phyloP scores from a whole-genome alignment of 1,139 yeast genomes.

The Sugiyamaella grinbergsii region DNA sequence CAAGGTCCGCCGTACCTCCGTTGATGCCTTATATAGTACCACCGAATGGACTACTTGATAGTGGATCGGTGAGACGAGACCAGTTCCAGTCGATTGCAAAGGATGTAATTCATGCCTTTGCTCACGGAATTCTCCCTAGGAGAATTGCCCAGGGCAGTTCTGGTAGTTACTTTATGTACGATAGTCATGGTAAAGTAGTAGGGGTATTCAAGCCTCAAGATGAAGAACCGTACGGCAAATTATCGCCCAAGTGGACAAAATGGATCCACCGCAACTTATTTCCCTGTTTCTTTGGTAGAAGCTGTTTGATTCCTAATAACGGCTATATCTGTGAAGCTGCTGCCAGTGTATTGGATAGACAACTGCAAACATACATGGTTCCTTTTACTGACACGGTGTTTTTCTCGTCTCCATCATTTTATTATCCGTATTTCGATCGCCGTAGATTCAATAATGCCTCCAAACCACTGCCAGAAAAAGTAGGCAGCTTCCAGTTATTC shows the following conservation, averaged over 20 bases:
- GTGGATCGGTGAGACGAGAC: constrained; percentile 40
- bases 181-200: constrained; percentile 43
- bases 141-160: constrained; percentile 68
- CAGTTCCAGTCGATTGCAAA: constrained; percentile 47
- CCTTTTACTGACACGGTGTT: constrained; percentile 66
- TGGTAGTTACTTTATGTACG: constrained; percentile 66
- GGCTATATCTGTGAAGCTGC: constrained; percentile 77
- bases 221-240: constrained; percentile 80
- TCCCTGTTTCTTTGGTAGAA: constrained; percentile 76
- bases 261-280: constrained; percentile 76
- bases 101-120: constrained; percentile 50
- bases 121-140: constrained; percentile 47
- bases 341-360: constrained; percentile 65
- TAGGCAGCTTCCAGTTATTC: constrained; percentile 71
- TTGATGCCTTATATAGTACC: constrained; percentile 33
- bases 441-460: constrained; percentile 33
- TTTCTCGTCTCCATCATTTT: constrained; percentile 57
- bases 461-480: constrained; percentile 49
- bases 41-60: constrained; percentile 38
- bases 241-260: constrained; percentile 79
- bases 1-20: constrained; percentile 9
- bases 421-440: constrained; percentile 55
- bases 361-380: constrained; percentile 59
- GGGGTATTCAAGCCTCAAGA: constrained; percentile 80
- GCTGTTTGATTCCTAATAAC: constrained; percentile 70